Evolutionary conservation across 441 rosid genomes (phyloP).

Genomic region (Breynia disticha): DNA sequence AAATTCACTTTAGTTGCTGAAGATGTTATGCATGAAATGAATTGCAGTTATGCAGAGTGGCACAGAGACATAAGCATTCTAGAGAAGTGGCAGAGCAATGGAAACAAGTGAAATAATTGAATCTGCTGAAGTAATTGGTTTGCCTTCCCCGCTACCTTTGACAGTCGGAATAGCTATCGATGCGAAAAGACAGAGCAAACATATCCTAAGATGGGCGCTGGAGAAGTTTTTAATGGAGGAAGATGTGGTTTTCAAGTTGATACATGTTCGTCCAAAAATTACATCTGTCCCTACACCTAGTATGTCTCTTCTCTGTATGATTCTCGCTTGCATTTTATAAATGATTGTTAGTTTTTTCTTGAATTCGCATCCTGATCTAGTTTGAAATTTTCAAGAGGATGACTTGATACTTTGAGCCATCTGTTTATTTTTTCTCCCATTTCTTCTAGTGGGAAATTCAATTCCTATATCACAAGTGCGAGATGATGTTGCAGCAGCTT

Average conservation of each 20-base stretch:
- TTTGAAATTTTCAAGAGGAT: neutral
- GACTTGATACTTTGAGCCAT: neutral
- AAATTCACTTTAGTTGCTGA: no score
- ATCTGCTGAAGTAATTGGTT: slow-evolving; percentile 14
- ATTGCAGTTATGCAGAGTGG: neutral
- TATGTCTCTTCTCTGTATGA: slow-evolving; percentile 27
- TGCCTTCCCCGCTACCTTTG: slow-evolving; percentile 28
- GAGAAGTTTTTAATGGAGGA: slow-evolving; percentile 53
- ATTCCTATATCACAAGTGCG: slow-evolving; percentile 64
- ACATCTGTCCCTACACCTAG: slow-evolving; percentile 58
- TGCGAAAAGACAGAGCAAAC: slow-evolving; percentile 51
- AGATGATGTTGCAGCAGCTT: slow-evolving; percentile 64
- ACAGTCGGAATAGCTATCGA: slow-evolving; percentile 55
- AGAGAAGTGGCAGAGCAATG: slow-evolving; percentile 21
- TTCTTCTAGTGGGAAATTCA: slow-evolving; percentile 52
- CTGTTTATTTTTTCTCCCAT: slow-evolving; percentile 4
- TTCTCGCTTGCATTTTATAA: neutral
- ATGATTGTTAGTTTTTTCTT: slow-evolving; percentile 1
- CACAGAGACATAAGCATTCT: slow-evolving; percentile 3
- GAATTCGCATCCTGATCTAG: neutral
- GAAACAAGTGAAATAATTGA: slow-evolving; percentile 27
- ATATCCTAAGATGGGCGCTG: slow-evolving; percentile 63
- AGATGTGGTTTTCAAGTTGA: slow-evolving; percentile 41
- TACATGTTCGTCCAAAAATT: slow-evolving; percentile 57
- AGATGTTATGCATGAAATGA: no score